Evolutionary conservation across 1,139 yeast species (phyloP).

Genomic region (Saccharomyces hybrid): DNA sequence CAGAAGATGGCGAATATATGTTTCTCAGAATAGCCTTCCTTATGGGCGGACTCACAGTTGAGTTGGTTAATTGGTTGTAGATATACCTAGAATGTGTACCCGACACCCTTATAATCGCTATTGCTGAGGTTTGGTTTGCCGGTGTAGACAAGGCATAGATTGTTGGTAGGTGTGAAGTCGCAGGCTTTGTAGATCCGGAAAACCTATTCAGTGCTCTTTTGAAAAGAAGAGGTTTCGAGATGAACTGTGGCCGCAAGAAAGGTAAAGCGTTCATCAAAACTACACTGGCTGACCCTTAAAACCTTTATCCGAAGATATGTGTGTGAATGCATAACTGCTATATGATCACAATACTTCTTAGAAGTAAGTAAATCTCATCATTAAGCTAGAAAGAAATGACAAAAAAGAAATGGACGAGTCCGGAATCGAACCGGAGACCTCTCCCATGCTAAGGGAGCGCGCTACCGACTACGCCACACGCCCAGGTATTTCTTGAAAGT

Average conservation of each 20-base stretch:
- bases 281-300: background rate
- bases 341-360: background rate
- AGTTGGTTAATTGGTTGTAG: slow-evolving; percentile 32
- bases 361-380: background rate
- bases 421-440: too few species aligned
- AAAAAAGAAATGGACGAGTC: slow-evolving; percentile 1
- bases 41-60: slow-evolving; percentile 37
- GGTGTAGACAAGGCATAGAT: slow-evolving; percentile 87
- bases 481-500: slow-evolving; percentile 9
- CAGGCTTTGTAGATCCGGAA: background rate
- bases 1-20: slow-evolving; percentile 37
- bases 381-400: background rate
- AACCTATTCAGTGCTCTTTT: background rate
- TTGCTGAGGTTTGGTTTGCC: slow-evolving; percentile 65
- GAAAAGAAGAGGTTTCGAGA: background rate
- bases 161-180: slow-evolving; percentile 40
- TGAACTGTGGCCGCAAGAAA: background rate
- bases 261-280: background rate
- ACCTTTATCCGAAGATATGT: background rate
- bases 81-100: slow-evolving; percentile 54
- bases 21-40: slow-evolving; percentile 52
- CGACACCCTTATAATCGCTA: slow-evolving; percentile 76
- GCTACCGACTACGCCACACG: slow-evolving; percentile 25
- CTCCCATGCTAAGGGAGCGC: slow-evolving; percentile 13
- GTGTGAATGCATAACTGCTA: background rate